A percentile compares a stretch with the other conserved stretches of the same genome.
These are phyloP conservation scores for Antitrichia curtipendula DNA, from an alignment of 225 moss, liverwort and hornwort species.

Conservation along the genomic window DNA sequence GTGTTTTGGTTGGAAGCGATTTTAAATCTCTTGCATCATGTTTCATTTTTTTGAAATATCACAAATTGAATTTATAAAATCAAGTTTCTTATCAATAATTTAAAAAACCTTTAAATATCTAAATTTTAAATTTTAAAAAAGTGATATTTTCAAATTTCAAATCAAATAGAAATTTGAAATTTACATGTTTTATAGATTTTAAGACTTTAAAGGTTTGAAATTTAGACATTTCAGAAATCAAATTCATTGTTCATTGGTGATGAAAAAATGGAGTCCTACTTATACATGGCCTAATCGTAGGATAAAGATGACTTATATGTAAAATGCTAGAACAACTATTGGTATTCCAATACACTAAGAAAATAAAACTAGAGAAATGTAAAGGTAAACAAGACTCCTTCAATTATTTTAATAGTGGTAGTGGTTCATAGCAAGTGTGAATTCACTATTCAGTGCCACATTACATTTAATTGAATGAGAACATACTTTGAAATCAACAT, in stretches of 20 bases:
- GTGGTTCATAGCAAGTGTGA: fast-evolving
- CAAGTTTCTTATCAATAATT: no score
- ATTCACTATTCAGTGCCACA: background rate
- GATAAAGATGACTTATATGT: no score
- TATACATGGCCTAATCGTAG: fast-evolving
- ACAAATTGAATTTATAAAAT: no score
- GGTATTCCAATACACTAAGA: no score
- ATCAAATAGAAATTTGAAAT: no score
- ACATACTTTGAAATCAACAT: no score
- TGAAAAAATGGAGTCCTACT: background rate
- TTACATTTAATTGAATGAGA: background rate
- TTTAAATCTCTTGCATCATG: background rate
- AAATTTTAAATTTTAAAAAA: background rate
- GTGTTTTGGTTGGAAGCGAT: fast-evolving
- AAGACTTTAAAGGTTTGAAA: background rate
- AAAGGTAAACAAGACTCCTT: no score
- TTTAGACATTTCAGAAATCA: background rate
- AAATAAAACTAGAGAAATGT: background rate
- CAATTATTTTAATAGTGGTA: background rate
- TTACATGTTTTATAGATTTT: fast-evolving
- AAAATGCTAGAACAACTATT: background rate
- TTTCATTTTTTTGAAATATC: no score
- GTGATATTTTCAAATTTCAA: fast-evolving
- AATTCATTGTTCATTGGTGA: fast-evolving
- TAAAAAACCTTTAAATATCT: fast-evolving